Evolutionary conservation across 1,284 basidiomycete genomes (phyloP).

Genomic region (Acaromyces ingoldii): DNA sequence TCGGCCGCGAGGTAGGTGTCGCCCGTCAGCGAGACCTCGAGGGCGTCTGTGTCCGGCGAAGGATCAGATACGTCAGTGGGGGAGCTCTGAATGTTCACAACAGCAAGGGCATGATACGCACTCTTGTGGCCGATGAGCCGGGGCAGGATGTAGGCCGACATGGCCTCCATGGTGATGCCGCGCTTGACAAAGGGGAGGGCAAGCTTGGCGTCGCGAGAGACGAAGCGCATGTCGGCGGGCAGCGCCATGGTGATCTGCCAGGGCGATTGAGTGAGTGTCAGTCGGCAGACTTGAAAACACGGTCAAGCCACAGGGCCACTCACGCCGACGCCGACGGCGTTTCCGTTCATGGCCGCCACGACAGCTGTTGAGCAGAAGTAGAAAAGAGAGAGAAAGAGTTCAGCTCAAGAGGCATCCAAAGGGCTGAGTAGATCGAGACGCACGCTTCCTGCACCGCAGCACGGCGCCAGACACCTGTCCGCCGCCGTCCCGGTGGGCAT

Average conservation of each 20-base stretch:
- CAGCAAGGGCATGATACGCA: background rate
- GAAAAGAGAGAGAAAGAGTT: background rate
- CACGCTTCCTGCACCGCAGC: conserved; percentile 27
- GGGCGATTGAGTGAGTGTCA: background rate
- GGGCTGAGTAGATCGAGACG: background rate
- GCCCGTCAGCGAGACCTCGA: conserved; percentile 33
- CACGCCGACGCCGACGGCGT: conserved; percentile 39
- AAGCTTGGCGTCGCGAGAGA: conserved; percentile 27
- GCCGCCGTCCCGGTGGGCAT: conserved; percentile 31
- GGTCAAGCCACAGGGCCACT: conserved; percentile 3
- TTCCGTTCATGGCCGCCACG: conserved; percentile 41
- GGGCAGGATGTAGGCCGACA: conserved; percentile 27
- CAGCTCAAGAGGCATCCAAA: background rate
- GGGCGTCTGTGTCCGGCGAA: conserved; percentile 18
- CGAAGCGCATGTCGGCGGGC: conserved; percentile 6
- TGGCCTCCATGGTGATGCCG: conserved; percentile 38
- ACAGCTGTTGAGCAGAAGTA: background rate
- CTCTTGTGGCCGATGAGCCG: conserved; percentile 20
- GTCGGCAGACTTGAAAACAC: background rate
- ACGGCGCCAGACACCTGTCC: conserved; percentile 26
- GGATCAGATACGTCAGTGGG: background rate
- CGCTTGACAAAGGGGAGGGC: conserved; percentile 37
- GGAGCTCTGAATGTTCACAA: background rate
- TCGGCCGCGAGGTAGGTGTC: conserved; percentile 22
- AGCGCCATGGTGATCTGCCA: conserved; percentile 5